phyloP scores from a whole-genome alignment of 2,329 filamentous ascomycete species.

The Chalaropsis thielavioides region DNA sequence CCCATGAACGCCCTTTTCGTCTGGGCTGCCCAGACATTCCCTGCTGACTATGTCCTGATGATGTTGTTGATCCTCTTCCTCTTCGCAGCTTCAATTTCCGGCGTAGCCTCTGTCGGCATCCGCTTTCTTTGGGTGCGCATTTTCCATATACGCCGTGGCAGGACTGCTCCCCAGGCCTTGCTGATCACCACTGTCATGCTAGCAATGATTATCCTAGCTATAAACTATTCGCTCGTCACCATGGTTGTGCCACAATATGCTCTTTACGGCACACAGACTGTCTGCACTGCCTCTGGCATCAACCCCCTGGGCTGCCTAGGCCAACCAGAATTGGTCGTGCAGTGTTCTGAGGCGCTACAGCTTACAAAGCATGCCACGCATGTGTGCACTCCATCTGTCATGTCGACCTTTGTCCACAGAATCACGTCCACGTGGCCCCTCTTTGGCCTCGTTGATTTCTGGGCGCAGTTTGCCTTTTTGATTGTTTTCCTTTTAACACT shows the following conservation, averaged over 20 bases:
- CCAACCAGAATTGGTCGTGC: slow-evolving; percentile 55
- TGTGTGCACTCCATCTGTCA: slow-evolving; percentile 81
- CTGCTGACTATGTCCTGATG: slow-evolving; percentile 84
- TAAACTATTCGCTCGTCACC: slow-evolving; percentile 88
- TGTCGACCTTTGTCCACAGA: slow-evolving; percentile 85
- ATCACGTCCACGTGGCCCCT: slow-evolving; percentile 90
- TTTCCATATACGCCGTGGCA: slow-evolving; percentile 78
- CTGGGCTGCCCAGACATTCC: slow-evolving; percentile 68
- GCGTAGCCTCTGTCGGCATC: slow-evolving; percentile 76
- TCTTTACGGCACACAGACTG: slow-evolving; percentile 86
- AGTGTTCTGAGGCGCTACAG: slow-evolving; percentile 64
- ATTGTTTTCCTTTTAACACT: slow-evolving; percentile 72
- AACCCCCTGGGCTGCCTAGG: slow-evolving; percentile 59
- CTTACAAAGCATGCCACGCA: slow-evolving; percentile 52
- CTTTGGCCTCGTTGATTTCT: slow-evolving; percentile 86
- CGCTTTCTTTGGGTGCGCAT: slow-evolving; percentile 91
- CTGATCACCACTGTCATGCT: slow-evolving; percentile 84
- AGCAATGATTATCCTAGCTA: slow-evolving; percentile 73
- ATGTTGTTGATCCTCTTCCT: slow-evolving; percentile 71
- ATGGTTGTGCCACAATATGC: slow-evolving; percentile 92
- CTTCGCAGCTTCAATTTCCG: slow-evolving; percentile 76
- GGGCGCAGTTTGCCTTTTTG: slow-evolving; percentile 88
- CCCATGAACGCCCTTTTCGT: slow-evolving; percentile 85
- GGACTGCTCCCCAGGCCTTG: slow-evolving; percentile 82
- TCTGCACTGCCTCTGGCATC: slow-evolving; percentile 59